These are phyloP conservation scores for Sicyos edulis DNA, from an alignment of 306 rosid genomes.

Conservation along the genomic window DNA sequence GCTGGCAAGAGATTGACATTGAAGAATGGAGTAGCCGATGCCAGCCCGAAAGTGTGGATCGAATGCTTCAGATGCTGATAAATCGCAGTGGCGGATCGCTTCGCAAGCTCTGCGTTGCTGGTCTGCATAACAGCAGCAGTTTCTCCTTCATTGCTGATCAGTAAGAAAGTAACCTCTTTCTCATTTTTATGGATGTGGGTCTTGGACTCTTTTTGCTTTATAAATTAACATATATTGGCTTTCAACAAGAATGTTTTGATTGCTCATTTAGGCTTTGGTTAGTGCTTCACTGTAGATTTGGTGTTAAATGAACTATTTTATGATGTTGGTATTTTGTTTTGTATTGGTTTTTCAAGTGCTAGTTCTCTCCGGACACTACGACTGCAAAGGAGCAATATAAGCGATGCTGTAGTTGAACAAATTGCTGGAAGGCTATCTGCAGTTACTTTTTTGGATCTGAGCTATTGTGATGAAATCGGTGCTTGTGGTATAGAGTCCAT, in stretches of 20 bases:
- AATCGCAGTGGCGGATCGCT: conserved; percentile 71
- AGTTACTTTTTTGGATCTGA: conserved; percentile 83
- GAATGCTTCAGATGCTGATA: conserved; percentile 64
- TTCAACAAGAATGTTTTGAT: not conserved
- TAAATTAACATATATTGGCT: not conserved
- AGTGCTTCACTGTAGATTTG: not conserved
- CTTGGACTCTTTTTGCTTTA: not conserved
- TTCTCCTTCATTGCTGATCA: conserved; percentile 80
- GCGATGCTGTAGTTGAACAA: conserved; percentile 55
- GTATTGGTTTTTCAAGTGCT: conserved; percentile 68
- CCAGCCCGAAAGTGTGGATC: conserved; percentile 53
- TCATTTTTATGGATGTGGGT: not conserved
- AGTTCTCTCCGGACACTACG: conserved; percentile 67
- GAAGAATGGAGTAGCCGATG: conserved; percentile 75
- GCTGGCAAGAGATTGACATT: conserved; percentile 96
- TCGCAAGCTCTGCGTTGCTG: conserved; percentile 67
- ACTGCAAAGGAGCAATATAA: conserved; percentile 61
- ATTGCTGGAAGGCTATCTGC: conserved; percentile 61
- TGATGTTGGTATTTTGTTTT: conserved; percentile 23
- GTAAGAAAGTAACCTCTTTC: conserved; percentile 56
- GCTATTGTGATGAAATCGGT: conserved; percentile 74
- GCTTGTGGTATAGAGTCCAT: conserved; percentile 57
- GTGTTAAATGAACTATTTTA: conserved; percentile 14
- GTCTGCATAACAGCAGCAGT: conserved; percentile 46
- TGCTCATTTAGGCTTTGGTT: not conserved